A percentile compares a stretch with the other conserved stretches of the same genome.
These are phyloP conservation scores for Pythium chondricola DNA, from an alignment of 352 stramenopile genomes.

Conservation along the genomic window DNA sequence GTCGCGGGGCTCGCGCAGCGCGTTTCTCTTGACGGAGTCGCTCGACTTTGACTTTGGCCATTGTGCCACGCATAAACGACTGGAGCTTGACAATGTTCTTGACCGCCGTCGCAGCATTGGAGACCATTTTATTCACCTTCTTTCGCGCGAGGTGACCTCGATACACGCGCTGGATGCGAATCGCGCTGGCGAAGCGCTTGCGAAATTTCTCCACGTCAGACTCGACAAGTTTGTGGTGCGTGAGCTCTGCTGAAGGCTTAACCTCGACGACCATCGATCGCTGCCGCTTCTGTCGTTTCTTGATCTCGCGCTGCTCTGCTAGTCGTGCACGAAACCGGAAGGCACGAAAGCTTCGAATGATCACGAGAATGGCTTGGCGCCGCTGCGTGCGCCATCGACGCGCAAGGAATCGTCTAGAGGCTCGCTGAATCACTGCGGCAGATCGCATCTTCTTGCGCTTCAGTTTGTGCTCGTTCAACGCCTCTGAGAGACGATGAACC, in stretches of 20 bases:
- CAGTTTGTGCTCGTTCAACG: slow-evolving; percentile 8
- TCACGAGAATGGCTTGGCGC: slow-evolving; percentile 11
- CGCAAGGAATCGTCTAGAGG: slow-evolving; percentile 10
- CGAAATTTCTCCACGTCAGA: slow-evolving; percentile 7
- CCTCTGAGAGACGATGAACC: slow-evolving; percentile 17
- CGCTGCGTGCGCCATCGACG: slow-evolving; percentile 6
- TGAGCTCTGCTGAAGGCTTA: not conserved
- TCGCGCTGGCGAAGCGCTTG: slow-evolving; percentile 18
- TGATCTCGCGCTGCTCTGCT: slow-evolving; percentile 3
- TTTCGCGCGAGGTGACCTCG: slow-evolving; percentile 26
- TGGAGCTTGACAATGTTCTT: slow-evolving; percentile 42
- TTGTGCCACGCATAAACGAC: slow-evolving; percentile 37
- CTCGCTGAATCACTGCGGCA: slow-evolving; percentile 15
- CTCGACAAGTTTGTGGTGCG: slow-evolving; percentile 5
- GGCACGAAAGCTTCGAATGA: slow-evolving; percentile 9
- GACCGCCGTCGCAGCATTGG: slow-evolving; percentile 19
- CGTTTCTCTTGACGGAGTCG: slow-evolving; percentile 17
- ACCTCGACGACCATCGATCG: not conserved
- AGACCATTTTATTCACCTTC: slow-evolving; percentile 10
- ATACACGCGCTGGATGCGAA: slow-evolving; percentile 34
- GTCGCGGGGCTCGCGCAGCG: slow-evolving; percentile 4
- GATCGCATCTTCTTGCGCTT: slow-evolving; percentile 3
- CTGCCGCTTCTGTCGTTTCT: slow-evolving; percentile 2
- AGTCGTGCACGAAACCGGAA: slow-evolving; percentile 9
- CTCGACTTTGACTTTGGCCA: slow-evolving; percentile 27